Base-by-base conservation (phyloP, 352 stramenopile genomes). In the Globisporangium sylvaticum region DNA sequence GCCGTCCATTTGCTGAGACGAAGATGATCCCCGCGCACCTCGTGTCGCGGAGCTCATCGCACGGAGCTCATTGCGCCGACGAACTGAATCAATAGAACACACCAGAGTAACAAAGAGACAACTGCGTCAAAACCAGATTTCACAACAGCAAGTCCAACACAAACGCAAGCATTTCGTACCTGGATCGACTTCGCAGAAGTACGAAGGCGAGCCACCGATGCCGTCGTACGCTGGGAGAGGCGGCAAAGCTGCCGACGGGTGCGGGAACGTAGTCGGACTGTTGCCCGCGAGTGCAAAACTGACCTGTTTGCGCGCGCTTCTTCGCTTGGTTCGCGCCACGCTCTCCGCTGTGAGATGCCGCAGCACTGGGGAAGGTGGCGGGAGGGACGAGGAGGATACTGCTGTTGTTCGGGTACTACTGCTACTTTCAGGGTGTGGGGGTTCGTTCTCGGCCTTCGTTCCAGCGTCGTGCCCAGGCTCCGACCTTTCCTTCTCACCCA, bases 161-260 rank as follows among this genome's bases (percentile, higher is more conserved):
- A 50, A 50, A 10, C 39, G 1, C 15, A 48, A 48, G 39, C 42
- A 50, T 50, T 50, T 20, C 7, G 5, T 50, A 50, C 42, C 42
- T 50, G 76, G 77, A 59, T 69, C 54, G 31, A 63, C 81, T 66
- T 91, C 84, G 64, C 76, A 91, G 64, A 89, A 94, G 48, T 91
- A 92, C 0, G 84, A 92, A 10, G 87, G 87, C 7, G 87, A 94
- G 12, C 84, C 87, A 37, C 84, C 84, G 62, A 92, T 81, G 1
- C 84, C 87, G 67, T 94, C 84, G 66, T 94, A 93, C 6, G 84
- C 84, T 79, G 87, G 87, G 12, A 94, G 64, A 15, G 84, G 84
- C n/a, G 84, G 82, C 9, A 94, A 66, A 18, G 83, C 67, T 3
- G 67, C 68, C 1, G 77, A 68, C 20, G 77, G 48, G 31, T 73